Percentiles rank a stretch among this genome's conserved stretches.
phyloP scores from a whole-genome alignment of 208 protist species.

The Phytomonas sp. region DNA sequence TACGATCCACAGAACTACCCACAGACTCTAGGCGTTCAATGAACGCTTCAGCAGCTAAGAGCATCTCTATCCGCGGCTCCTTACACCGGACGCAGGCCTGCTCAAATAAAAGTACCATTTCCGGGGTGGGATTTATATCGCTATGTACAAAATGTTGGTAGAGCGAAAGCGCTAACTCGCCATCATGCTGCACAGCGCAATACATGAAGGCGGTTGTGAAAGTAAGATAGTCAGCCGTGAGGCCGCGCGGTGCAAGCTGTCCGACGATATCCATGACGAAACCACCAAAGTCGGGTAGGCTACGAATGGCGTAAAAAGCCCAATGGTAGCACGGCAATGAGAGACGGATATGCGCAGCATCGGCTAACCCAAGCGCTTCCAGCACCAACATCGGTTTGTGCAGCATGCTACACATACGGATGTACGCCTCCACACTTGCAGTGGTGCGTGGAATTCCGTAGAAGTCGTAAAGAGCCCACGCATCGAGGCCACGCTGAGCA shows the following conservation, averaged over 20 bases:
- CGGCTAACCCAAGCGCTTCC: constrained; percentile 59
- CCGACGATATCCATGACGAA: constrained; percentile 69
- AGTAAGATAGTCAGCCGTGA: constrained; percentile 70
- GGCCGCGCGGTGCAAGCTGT: constrained; percentile 57
- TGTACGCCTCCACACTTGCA: constrained; percentile 56
- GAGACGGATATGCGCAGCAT: constrained; percentile 38
- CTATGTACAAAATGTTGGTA: constrained; percentile 61
- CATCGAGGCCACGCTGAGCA: constrained; percentile 52
- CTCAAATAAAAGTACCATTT: constrained; percentile 72
- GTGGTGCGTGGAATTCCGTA: constrained; percentile 55
- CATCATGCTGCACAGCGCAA: constrained; percentile 68
- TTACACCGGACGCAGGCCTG: constrained; percentile 63
- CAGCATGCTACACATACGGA: constrained; percentile 59
- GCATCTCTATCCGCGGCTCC: constrained; percentile 54
- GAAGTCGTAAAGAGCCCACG: constrained; percentile 86
- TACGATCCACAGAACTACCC: constrained; percentile 57
- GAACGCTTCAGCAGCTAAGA: constrained; percentile 32
- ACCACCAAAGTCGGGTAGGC: constrained; percentile 56
- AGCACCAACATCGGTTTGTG: constrained; percentile 45
- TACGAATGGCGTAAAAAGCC: constrained; percentile 68
- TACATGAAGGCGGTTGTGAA: constrained; percentile 74
- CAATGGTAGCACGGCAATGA: constrained; percentile 73
- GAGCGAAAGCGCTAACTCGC: constrained; percentile 63
- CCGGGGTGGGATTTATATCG: constrained; percentile 75
- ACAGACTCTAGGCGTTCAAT: constrained; percentile 55